Evolutionary conservation across 768 basidiomycete species (phyloP), one percentile per base, ranked within the genome.

Genomic region (Lactarius evosmus): DNA sequence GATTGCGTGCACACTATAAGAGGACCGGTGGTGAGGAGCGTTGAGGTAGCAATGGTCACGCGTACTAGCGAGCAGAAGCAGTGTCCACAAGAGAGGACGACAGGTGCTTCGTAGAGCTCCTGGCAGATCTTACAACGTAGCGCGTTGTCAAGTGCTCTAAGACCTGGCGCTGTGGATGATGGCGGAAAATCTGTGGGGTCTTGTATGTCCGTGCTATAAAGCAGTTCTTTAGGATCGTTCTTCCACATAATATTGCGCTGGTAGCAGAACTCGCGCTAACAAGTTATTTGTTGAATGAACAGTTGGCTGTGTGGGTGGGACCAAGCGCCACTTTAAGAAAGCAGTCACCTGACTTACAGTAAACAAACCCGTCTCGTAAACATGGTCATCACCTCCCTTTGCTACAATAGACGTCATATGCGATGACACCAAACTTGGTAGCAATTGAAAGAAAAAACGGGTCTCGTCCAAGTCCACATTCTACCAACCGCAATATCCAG

Each of bases 121-220:
- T 77, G 76, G 66, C 78, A 80, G 44, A 80, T 78, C 36, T 75
- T 74, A 62, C 78, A 80, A 41, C 75, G 70, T 29, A 78, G 61
- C 6, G 74, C 70, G 46, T 68, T 66, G 67, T 79, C 78, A 34
- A 79, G 70, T 14, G 70, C 71, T 22, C 67, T 61, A 7, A 79
- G 70, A 16, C 73, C 71, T 8, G 70, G 69, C 19, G 73, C 70
- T 9, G 38, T 63, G 4, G 62, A 41, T 9, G 56, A 17, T 11
- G 56, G 56, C 0, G 76, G 74, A 51, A 78, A 78, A 50, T 77
- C 77, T n/a, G 75, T 72, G 0, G 76, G 75, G 32, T 76, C 77
- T 38, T 61, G 66, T 40, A 69, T 57, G 29, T 66, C 67, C 40
- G 58, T 32, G 36, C 7, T 53, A 50, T 57, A 41, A 25, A 69